Conservation (phyloP, 257 asterid genomes). For the Solanum piurae region DNA sequence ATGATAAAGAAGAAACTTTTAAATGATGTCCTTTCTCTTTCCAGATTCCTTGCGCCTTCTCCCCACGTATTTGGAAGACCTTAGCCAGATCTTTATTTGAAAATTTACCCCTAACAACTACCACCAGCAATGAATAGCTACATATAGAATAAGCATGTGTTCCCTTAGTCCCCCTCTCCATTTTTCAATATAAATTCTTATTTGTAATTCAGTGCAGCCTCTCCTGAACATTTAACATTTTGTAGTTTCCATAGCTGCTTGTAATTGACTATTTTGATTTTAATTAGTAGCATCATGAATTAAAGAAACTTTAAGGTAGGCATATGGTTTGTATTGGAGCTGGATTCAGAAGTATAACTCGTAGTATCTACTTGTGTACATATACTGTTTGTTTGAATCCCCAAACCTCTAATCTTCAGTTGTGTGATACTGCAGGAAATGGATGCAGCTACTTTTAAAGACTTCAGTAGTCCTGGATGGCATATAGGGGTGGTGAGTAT, state of each 20-base stretch:
- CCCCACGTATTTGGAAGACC: not conserved
- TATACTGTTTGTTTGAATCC: not conserved
- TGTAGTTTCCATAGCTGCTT: not conserved
- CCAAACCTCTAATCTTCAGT: not conserved
- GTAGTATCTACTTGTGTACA: not conserved
- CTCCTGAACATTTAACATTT: not conserved
- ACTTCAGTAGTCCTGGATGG: slow-evolving; percentile 61
- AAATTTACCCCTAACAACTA: not conserved
- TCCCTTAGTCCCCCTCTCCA: not conserved
- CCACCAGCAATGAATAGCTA: not conserved
- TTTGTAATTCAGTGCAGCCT: not conserved
- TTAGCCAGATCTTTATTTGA: not conserved
- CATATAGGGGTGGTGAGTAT: slow-evolving; percentile 79
- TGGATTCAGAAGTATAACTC: not conserved
- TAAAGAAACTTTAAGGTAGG: not conserved
- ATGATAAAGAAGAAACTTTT: not conserved
- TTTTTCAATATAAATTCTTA: not conserved
- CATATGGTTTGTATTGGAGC: not conserved
- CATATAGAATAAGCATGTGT: not conserved
- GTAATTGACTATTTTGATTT: not conserved
- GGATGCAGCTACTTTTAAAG: slow-evolving; percentile 70
- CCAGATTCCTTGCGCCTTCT: not conserved
- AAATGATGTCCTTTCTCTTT: not conserved
- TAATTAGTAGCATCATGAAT: not conserved
- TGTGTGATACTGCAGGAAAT: slow-evolving; percentile 46